phyloP scores from a whole-genome alignment of 1,284 basidiomycete species.

The Thecaphora frezii region DNA sequence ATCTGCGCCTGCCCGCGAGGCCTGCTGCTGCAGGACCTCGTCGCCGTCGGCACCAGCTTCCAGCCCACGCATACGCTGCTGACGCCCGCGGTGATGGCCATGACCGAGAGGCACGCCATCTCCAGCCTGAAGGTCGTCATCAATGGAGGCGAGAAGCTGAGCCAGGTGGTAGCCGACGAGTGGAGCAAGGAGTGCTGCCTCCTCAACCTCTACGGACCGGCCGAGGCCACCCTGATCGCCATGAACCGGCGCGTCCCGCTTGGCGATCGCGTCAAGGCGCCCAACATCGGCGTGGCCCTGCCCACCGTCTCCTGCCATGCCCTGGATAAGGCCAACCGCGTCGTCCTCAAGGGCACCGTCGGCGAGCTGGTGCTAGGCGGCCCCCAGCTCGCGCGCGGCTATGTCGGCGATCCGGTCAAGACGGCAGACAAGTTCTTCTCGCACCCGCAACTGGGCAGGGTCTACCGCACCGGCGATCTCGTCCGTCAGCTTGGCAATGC shows the following conservation, averaged over 20 bases:
- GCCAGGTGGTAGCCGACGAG: constrained; percentile 58
- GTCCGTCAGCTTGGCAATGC: constrained; percentile 56
- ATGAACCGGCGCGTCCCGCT: constrained; percentile 52
- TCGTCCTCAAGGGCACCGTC: constrained; percentile 59
- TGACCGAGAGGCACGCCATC: constrained; percentile 51
- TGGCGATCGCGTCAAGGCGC: constrained; percentile 56
- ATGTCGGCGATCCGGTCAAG: constrained; percentile 53
- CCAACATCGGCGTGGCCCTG: constrained; percentile 59
- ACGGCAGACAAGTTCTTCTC: constrained; percentile 54
- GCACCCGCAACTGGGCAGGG: constrained; percentile 47
- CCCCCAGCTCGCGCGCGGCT: constrained; percentile 51
- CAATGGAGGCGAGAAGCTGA: constrained; percentile 60
- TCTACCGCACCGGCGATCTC: constrained; percentile 57
- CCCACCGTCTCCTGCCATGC: constrained; percentile 56
- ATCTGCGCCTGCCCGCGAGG: constrained; percentile 50
- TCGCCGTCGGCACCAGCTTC: constrained; percentile 43
- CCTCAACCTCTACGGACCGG: constrained; percentile 58
- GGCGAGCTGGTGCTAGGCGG: constrained; percentile 58
- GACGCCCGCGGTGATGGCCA: constrained; percentile 60
- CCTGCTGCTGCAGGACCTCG: constrained; percentile 46
- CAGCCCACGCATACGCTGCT: constrained; percentile 55
- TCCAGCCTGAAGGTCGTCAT: constrained; percentile 57
- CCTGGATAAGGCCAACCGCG: constrained; percentile 41
- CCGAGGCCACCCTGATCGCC: constrained; percentile 56
- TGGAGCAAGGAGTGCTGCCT: constrained; percentile 58